A percentile compares a stretch with the other conserved stretches of the same genome.
Evolutionary conservation across 2,329 filamentous ascomycete species (phyloP).

Genomic region (Ceratocystis colombiana): DNA sequence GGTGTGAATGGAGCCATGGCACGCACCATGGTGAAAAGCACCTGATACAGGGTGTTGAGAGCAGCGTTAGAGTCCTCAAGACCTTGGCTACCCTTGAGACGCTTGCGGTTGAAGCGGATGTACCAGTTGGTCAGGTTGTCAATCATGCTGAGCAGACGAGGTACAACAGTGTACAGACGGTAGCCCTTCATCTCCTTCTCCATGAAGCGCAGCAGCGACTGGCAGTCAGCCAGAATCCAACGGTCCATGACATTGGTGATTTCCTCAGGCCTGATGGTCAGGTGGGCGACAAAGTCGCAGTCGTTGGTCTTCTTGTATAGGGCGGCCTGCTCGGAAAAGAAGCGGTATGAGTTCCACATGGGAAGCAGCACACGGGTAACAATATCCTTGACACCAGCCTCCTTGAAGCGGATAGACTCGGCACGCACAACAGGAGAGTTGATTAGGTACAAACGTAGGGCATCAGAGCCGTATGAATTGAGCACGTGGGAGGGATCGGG

Average conservation of each 20-base stretch:
- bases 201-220: conserved; percentile 82
- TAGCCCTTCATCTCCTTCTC: conserved; percentile 82
- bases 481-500: conserved; percentile 28
- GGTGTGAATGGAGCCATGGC: conserved; percentile 81
- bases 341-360: conserved; percentile 30
- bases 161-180: conserved; percentile 74
- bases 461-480: conserved; percentile 29
- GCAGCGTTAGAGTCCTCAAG: conserved; percentile 66
- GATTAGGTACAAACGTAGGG: conserved; percentile 30
- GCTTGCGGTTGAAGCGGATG: conserved; percentile 76
- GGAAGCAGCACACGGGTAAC: conserved; percentile 29
- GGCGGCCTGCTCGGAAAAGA: conserved; percentile 29
- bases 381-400: conserved; percentile 29
- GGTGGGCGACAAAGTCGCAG: conserved; percentile 26
- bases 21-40: conserved; percentile 72
- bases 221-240: conserved; percentile 88
- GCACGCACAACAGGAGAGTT: conserved; percentile 30
- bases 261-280: conserved; percentile 25
- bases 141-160: conserved; percentile 62
- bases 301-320: conserved; percentile 28
- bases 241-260: conserved; percentile 65
- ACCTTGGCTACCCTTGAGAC: conserved; percentile 65
- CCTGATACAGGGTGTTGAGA: conserved; percentile 78
- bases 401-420: conserved; percentile 30
- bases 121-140: conserved; percentile 90